These are phyloP conservation scores for Coprinellus aureogranulatus DNA, from an alignment of 768 basidiomycete genomes.

Conservation along the genomic window DNA sequence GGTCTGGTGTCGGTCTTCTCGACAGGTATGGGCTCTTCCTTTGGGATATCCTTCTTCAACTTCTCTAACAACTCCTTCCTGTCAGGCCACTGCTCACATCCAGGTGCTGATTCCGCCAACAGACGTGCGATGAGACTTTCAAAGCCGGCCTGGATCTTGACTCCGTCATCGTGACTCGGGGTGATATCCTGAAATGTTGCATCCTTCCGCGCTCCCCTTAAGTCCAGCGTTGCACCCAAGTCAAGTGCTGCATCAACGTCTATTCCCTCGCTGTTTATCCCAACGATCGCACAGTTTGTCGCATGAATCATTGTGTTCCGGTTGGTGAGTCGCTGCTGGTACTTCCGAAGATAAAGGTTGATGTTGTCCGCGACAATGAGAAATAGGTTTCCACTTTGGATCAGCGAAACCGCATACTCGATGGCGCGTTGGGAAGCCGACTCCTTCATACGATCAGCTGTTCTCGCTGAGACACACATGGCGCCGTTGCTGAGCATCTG, in stretches of 20 bases:
- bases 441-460: conserved; percentile 26
- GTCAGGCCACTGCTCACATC: conserved; percentile 11
- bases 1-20: conserved; percentile 23
- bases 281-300: conserved; percentile 16
- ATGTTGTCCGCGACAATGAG: conserved; percentile 30
- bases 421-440: conserved; percentile 24
- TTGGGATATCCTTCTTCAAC: conserved; percentile 14
- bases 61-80: conserved; percentile 7
- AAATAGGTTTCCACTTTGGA: conserved; percentile 18
- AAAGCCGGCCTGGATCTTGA: neutral
- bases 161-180: conserved; percentile 16
- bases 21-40: conserved; percentile 19
- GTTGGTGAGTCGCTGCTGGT: conserved; percentile 27
- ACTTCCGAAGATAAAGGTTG: conserved; percentile 30
- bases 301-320: conserved; percentile 26
- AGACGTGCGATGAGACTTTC: conserved; percentile 5
- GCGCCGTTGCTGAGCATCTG: conserved; percentile 27
- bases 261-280: neutral
- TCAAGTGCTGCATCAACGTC: conserved; percentile 8
- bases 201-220: conserved; percentile 13
- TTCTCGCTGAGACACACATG: conserved; percentile 22
- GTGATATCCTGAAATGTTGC: conserved; percentile 18
- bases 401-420: conserved; percentile 17
- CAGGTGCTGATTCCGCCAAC: conserved; percentile 14
- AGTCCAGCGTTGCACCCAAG: conserved; percentile 8